Percentiles rank a stretch among this genome's conserved stretches.
phyloP scores from a whole-genome alignment of 352 stramenopile species.

The Aphanomyces invadans region DNA sequence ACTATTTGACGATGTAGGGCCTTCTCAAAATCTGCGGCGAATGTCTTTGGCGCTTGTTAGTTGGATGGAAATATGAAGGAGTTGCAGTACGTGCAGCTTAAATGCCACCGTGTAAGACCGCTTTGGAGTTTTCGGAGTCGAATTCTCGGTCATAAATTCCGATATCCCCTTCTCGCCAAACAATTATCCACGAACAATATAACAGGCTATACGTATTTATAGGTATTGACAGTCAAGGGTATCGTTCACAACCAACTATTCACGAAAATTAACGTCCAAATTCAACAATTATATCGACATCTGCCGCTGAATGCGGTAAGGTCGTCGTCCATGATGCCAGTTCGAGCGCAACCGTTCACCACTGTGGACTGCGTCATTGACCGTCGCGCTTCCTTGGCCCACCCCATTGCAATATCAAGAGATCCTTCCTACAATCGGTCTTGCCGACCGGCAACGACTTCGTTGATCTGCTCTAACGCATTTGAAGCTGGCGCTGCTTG shows the following conservation, averaged over 20 bases:
- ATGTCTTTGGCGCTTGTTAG: too few relatives aligned
- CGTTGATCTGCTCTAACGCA: not conserved
- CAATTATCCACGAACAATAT: not conserved
- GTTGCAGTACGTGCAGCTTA: too few relatives aligned
- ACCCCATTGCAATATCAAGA: not conserved
- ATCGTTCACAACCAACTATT: too few relatives aligned
- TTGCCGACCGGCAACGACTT: not conserved
- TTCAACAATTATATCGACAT: too few relatives aligned
- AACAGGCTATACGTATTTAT: not conserved
- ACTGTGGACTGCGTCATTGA: not conserved
- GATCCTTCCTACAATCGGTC: not conserved
- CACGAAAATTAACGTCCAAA: too few relatives aligned
- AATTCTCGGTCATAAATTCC: too few relatives aligned
- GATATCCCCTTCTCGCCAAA: not conserved
- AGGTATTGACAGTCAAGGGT: not conserved
- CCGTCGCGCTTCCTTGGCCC: not conserved
- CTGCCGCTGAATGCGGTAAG: too few relatives aligned
- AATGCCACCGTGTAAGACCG: too few relatives aligned
- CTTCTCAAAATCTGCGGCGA: too few relatives aligned
- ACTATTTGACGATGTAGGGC: too few relatives aligned
- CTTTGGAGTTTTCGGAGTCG: too few relatives aligned
- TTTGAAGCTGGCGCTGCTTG: conserved; percentile 1
- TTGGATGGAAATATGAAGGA: too few relatives aligned
- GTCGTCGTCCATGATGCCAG: not conserved
- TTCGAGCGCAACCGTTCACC: not conserved